phyloP scores from a whole-genome alignment of 257 asterid species.

The Paraleonurus japonicus region DNA sequence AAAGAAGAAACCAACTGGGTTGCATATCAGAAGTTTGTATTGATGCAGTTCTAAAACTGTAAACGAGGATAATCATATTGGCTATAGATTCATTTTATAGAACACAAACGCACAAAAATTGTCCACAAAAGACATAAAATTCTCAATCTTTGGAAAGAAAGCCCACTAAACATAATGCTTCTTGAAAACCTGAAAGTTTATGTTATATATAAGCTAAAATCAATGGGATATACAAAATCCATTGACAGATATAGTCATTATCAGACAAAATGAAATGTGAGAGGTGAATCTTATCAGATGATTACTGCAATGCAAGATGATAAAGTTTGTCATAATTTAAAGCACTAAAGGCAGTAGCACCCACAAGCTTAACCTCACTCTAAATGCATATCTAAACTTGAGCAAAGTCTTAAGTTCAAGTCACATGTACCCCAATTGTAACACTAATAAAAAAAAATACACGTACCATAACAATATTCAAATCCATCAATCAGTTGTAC shows the following conservation, averaged over 20 bases:
- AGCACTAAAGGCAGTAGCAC: neutral
- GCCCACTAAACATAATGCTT: neutral
- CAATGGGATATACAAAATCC: constrained; percentile 1
- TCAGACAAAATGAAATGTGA: neutral
- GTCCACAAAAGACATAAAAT: constrained; percentile 9
- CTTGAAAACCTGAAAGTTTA: neutral
- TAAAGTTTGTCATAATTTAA: neutral
- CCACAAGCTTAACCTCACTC: neutral
- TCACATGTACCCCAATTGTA: neutral
- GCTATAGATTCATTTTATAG: constrained; percentile 3
- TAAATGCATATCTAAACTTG: neutral
- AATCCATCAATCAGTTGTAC: neutral
- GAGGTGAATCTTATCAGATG: neutral
- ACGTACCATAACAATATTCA: neutral
- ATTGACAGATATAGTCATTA: neutral
- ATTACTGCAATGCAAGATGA: neutral
- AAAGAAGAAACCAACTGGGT: constrained; percentile 12
- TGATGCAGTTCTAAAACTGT: neutral
- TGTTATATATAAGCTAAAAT: neutral
- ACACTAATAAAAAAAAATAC: neutral
- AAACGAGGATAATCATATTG: neutral
- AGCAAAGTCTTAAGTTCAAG: neutral
- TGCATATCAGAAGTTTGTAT: constrained; percentile 12
- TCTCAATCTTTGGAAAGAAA: constrained; percentile 9
- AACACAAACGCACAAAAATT: constrained; percentile 14